A percentile compares a stretch with the other conserved stretches of the same genome.
phyloP scores from a whole-genome alignment of 305 asterid genomes.

The Caryopteris hybrid region DNA sequence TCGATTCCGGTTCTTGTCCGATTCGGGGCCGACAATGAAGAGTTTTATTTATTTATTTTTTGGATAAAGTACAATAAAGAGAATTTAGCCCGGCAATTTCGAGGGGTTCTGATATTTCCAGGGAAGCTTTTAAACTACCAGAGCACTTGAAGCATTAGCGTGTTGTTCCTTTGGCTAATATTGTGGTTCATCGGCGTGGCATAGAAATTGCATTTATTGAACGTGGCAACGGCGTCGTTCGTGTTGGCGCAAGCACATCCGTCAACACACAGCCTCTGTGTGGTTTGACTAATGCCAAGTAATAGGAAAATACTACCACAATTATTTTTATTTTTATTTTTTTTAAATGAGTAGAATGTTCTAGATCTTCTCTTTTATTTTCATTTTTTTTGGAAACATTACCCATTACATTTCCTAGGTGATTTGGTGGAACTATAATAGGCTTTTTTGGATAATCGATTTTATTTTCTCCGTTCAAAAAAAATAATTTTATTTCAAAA shows the following conservation, averaged over 20 bases:
- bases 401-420: not conserved
- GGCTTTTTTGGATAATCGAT: too few relatives aligned
- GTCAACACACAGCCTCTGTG: constrained; percentile 18
- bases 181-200: constrained; percentile 7
- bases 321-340: not conserved
- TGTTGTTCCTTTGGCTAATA: not conserved
- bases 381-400: not conserved
- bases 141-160: not conserved
- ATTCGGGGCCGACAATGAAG: constrained; percentile 15
- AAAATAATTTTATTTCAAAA: too few relatives aligned
- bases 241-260: constrained; percentile 23
- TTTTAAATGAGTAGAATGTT: constrained; percentile 14
- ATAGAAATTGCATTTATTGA: not conserved
- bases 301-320: constrained; percentile 11
- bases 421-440: too few relatives aligned
- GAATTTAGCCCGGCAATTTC: constrained; percentile 8
- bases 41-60: too few relatives aligned
- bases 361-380: constrained; percentile 8
- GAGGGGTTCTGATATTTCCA: constrained; percentile 17
- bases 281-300: constrained; percentile 30
- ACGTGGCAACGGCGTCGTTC: not conserved
- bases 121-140: not conserved
- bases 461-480: too few relatives aligned
- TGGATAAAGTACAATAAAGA: too few relatives aligned
- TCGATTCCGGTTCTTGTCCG: constrained; percentile 17